Base-by-base conservation (phyloP, 2,329 filamentous ascomycete genomes). In the Clarireedia paspali region DNA sequence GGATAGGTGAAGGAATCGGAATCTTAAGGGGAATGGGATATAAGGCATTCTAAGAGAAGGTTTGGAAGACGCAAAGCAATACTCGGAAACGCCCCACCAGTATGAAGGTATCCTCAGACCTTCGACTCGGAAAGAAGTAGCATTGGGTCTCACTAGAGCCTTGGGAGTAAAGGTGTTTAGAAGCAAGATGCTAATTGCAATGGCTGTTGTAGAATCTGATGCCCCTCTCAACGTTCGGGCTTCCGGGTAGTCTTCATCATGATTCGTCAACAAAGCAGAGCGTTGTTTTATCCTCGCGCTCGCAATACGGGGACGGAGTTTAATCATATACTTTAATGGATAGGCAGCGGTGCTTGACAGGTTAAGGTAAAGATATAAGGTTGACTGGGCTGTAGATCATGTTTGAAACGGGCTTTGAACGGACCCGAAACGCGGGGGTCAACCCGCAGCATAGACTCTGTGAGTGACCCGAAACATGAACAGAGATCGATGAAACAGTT, bases 381-480 rank as follows among this genome's bases (percentile, higher is more conserved):
- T 54, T 49, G 47, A 49, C 38, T 39, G 20, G 26, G 34, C 26
- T 24, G n/a, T 40, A 17, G 51, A 49, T 30, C 10, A 4, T 30
- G n/a, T 14, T 10, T 54, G 45, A 54, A 54, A 54, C 51, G 34
- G 47, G 34, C 24, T 34, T 12, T 40, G 44, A 20, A 20, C 15
- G n/a, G 23, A 27, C 38, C 34, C 12, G 30, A 47, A 53, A 30
- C 44, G 34, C 14, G 44, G 34, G 34, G 36, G 26, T 38, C 15
- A 20, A 39, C 47, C 38, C 15, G 44, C 38, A 7, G 44, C 40
- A 53, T 53, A 23, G 38, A 39, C 36, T 53, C 23, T 48, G 27
- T 47, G 39, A 48, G 42, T 44, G n/a, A 38, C 17, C 24, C 20
- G 27, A 53, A 53, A 53, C 51, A 39, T 45, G 34, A 26, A 30